Evolutionary conservation across 2,329 filamentous ascomycete genomes (phyloP), one percentile per base, ranked within the genome.

Genomic region (Xylaria sp.): DNA sequence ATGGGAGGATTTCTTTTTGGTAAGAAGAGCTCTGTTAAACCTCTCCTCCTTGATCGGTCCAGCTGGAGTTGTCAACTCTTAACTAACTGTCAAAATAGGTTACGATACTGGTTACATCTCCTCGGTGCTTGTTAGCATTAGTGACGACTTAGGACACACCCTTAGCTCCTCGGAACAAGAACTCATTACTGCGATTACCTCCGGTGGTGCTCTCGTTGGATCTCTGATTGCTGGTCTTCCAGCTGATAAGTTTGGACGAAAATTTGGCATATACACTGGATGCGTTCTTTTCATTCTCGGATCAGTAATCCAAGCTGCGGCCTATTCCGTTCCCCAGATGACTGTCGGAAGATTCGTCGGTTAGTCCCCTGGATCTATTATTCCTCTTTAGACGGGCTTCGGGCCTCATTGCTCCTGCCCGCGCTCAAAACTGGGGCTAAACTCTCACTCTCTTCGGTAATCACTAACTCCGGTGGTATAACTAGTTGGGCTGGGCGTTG

Each of bases 111-210:
- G 57, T 45, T 49, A 54, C 43, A 60, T 55, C 35, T 54, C 57
- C 1, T 60, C 66, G 5, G 71, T 75, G 0, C 81, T 78, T 66
- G 76, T 57, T 1, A 45, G 42, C 4, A 37, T 57, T 25, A 47
- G 40, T 9, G 17, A 45, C 19, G 53, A 57, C 15, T 28, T 57
- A 11, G 46, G 53, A 21, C 52, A 50, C 35, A 11, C 33, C 7
- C 25, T 60, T 31, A 60, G 38, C 43, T 43, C 52, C 31, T 11
- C 25, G 17, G 81, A 85, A 63, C 78, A 82, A 64, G 82, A 85
- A 65, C 73, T 84, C 33, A 78, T 84, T 31, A 84, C 83, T 0
- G 83, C 82, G 0, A 76, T 85, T n/a, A 83, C 79, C n/a, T 82
- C 79, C 9, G 82, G 78, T 33, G 82, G 78, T 31, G 80, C 80